phyloP scores from a whole-genome alignment of 2,329 filamentous ascomycete genomes.

The Ambrosiella beaveri region DNA sequence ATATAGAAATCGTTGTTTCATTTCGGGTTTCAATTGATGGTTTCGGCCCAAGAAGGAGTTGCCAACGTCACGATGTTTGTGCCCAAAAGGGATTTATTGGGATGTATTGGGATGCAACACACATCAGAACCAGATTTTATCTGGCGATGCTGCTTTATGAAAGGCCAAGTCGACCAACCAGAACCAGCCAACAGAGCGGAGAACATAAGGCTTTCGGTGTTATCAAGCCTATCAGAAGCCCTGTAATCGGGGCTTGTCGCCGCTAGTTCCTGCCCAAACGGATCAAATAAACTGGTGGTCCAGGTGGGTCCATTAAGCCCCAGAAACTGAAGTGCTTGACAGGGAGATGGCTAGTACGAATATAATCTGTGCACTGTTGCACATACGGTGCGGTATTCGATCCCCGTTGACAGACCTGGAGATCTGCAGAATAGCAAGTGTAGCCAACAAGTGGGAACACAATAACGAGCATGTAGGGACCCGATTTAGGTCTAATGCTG shows the following conservation, averaged over 20 bases:
- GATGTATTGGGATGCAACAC: not conserved
- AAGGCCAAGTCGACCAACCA: not conserved
- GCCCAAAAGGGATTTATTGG: not conserved
- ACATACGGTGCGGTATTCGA: slow-evolving; percentile 1
- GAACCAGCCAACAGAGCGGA: not conserved
- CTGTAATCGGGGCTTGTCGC: not conserved
- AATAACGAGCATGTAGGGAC: no score
- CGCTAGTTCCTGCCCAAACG: slow-evolving; percentile 6
- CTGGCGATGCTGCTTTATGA: not conserved
- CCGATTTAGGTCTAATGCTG: no score
- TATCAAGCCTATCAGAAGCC: not conserved
- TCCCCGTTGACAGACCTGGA: not conserved
- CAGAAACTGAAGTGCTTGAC: not conserved
- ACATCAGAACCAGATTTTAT: not conserved
- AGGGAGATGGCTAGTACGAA: not conserved
- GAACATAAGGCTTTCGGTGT: not conserved
- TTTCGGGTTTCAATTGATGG: not conserved
- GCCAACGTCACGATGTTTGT: not conserved
- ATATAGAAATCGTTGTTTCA: not conserved
- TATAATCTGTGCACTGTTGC: not conserved
- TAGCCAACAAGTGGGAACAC: no score
- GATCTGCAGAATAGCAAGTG: no score
- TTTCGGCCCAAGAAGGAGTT: slow-evolving; percentile 1
- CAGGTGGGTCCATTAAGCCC: not conserved
- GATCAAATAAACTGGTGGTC: not conserved